phyloP scores from a whole-genome alignment of 805 yeast genomes.

The Starmerella bacillaris region DNA sequence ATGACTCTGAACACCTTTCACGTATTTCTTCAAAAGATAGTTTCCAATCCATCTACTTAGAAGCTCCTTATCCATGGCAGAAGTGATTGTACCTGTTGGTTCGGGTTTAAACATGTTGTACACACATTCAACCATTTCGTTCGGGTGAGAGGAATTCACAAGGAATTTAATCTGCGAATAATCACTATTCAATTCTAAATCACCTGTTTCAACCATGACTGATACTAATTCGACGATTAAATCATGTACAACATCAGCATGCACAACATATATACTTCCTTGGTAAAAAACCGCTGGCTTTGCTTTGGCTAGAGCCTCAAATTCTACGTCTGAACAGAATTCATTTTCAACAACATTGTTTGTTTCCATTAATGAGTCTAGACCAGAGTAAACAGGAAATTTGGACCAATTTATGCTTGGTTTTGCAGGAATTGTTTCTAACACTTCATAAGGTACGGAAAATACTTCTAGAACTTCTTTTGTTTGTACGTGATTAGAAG shows the following conservation, averaged over 20 bases:
- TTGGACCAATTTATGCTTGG: constrained; percentile 12
- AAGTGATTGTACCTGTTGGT: background rate
- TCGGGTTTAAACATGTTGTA: constrained; percentile 28
- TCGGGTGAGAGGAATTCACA: constrained; percentile 22
- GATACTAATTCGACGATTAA: constrained; percentile 19
- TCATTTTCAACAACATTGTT: constrained; percentile 1
- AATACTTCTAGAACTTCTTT: constrained; percentile 11
- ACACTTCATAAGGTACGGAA: constrained; percentile 16
- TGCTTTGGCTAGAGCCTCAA: constrained; percentile 33
- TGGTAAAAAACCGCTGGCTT: constrained; percentile 39
- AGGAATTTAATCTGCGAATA: background rate
- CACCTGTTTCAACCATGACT: constrained; percentile 14
- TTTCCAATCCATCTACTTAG: constrained; percentile 51
- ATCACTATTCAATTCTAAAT: constrained; percentile 1
- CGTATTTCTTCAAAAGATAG: constrained; percentile 28
- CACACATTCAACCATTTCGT: constrained; percentile 33
- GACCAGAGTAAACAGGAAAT: constrained; percentile 16
- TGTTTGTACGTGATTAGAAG: background rate
- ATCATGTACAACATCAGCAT: constrained; percentile 14
- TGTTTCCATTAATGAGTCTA: background rate
- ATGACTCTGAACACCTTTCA: constrained; percentile 24
- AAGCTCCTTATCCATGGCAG: constrained; percentile 25
- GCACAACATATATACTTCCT: constrained; percentile 27
- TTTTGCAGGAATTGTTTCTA: constrained; percentile 15
- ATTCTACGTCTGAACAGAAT: constrained; percentile 33